These are phyloP conservation scores for Combretum micranthum DNA, from an alignment of 345 rosid species.

Conservation along the genomic window DNA sequence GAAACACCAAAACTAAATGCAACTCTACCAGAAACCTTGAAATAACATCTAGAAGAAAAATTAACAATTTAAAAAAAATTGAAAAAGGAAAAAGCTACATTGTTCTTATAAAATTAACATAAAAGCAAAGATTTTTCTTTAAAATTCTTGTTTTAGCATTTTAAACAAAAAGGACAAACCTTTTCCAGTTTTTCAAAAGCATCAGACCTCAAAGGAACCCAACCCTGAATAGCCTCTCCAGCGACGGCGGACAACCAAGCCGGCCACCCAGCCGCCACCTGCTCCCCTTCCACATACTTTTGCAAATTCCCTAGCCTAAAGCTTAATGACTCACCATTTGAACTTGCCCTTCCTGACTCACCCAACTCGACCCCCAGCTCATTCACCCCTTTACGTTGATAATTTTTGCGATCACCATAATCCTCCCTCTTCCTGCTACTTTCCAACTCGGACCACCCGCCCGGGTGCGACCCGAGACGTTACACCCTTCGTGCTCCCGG, in stretches of 20 bases:
- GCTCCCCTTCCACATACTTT: slow-evolving; percentile 77
- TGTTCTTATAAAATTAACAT: too few relatives aligned
- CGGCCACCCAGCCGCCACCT: slow-evolving; percentile 99
- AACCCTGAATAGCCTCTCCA: slow-evolving; percentile 91
- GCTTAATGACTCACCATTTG: slow-evolving; percentile 69
- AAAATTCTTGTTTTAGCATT: too few relatives aligned
- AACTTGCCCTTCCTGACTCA: slow-evolving; percentile 66
- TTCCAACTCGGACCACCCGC: slow-evolving; percentile 15
- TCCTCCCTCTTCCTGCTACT: slow-evolving; percentile 8
- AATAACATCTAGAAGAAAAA: not conserved
- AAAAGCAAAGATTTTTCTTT: too few relatives aligned
- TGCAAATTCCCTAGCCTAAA: slow-evolving; percentile 66
- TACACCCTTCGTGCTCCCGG: slow-evolving; percentile 17
- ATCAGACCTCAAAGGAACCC: slow-evolving; percentile 87
- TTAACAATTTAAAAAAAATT: too few relatives aligned
- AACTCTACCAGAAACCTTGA: not conserved
- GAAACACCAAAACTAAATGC: too few relatives aligned
- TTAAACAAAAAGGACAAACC: slow-evolving; percentile 28
- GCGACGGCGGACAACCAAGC: slow-evolving; percentile 97
- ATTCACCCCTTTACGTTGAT: slow-evolving; percentile 28
- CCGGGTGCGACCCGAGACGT: slow-evolving; percentile 25
- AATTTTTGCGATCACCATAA: slow-evolving; percentile 4
- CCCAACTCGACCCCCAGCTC: slow-evolving; percentile 58
- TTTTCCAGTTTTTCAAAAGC: slow-evolving; percentile 85
- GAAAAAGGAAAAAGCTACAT: too few relatives aligned